Evolutionary conservation across 257 asterid genomes (phyloP), one percentile per base, ranked within the genome.

Genomic region (Capsicum baccatum): DNA sequence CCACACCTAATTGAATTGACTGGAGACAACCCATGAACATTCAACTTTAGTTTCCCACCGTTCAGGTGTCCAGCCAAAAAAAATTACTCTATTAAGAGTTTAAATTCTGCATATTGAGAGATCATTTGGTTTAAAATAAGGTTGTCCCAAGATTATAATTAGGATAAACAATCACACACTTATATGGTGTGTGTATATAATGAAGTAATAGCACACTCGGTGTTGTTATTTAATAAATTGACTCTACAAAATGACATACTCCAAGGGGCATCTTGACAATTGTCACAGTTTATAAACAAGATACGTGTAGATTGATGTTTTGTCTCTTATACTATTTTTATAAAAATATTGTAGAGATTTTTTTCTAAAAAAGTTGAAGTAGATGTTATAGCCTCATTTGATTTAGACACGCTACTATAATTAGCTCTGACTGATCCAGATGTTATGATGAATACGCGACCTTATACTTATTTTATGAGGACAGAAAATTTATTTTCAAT

Each of bases 341-440:
- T 2, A 39, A 39, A 39, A 39, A 39, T 39, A 39, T 39, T 37
- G 42, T 37, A 37, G 42, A 4, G 42, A 37, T 37, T 37, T 37
- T 37, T 37, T 37, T 37, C 42, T 37, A 37, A 37, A 37, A 37
- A 37, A 37, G 42, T 37, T 37, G 42, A 37, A 37, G 42, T 37
- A 37, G 42, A 37, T 37, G 42, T 37, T 37, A 1, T 44, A 70
- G 54, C 17, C 57, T 8, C 79, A 37, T n/a, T 70, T 47, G 8
- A 44, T 70, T 44, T 70, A 44, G 37, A 56, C 79, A 71, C 58
- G 80, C 80, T 47, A n/a, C 7, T 74, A 74, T 74, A 19, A 50
- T 74, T 74, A 50, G 39, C 42, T 74, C 7, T 74, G 37, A 50
- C 33, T 26, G 33, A 26, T 26, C 1, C 33, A 26, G 33, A 26